Conservation (phyloP, 2,329 filamentous ascomycete genomes). For the Niveomyces coronatus region DNA sequence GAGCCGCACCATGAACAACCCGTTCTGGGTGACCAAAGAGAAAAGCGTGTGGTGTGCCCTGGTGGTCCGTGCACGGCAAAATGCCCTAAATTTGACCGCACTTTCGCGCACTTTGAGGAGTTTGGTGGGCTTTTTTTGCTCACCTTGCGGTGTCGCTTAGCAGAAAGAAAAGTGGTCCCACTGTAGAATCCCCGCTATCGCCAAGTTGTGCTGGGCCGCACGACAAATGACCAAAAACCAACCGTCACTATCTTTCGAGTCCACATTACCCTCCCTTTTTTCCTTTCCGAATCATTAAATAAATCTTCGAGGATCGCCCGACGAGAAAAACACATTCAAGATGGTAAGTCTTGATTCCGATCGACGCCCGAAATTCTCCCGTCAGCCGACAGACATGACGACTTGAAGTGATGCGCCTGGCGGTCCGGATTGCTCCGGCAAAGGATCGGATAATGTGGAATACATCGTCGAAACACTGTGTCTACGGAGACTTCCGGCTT, state of each 20-base stretch:
- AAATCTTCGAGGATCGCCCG: conserved; percentile 60
- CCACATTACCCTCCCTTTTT: conserved; percentile 15
- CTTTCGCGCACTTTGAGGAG: background rate
- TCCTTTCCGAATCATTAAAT: conserved; percentile 24
- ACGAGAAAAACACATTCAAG: conserved; percentile 44
- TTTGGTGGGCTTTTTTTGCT: background rate
- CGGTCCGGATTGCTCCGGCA: too few species aligned
- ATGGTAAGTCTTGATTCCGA: conserved; percentile 41
- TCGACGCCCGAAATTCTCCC: background rate
- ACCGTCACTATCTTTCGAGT: conserved; percentile 15
- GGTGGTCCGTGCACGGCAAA: conserved; percentile 32
- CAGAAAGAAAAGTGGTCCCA: conserved; percentile 1
- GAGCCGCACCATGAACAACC: background rate
- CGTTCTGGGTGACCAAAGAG: conserved; percentile 8
- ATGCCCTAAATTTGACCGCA: conserved; percentile 28
- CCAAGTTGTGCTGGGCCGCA: conserved; percentile 12
- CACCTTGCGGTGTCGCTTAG: conserved; percentile 2
- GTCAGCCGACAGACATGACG: too few species aligned
- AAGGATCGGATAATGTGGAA: too few species aligned
- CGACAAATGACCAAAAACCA: conserved; percentile 14
- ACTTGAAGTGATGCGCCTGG: conserved; percentile 4
- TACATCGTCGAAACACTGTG: too few species aligned
- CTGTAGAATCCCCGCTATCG: conserved; percentile 4
- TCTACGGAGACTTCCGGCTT: too few species aligned
- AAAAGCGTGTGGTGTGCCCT: conserved; percentile 26